phyloP scores from a whole-genome alignment of 768 basidiomycete species.

The Vararia minispora region DNA sequence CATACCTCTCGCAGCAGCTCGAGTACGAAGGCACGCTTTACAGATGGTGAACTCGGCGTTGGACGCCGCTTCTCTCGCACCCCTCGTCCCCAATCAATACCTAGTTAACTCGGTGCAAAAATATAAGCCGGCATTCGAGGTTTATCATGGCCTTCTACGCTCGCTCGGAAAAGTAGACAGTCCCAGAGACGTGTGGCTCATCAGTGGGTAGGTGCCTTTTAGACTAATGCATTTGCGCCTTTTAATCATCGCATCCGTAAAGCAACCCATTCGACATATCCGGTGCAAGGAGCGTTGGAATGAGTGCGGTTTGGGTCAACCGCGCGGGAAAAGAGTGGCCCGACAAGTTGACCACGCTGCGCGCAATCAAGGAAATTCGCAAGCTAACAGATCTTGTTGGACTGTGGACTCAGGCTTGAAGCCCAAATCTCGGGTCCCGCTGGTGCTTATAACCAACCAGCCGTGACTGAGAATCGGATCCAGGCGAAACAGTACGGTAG shows the following conservation, averaged over 20 bases:
- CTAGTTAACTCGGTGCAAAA: constrained; percentile 15
- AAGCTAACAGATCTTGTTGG: too few species aligned
- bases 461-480: too few species aligned
- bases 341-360: constrained; percentile 16
- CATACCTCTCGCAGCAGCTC: neutral
- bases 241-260: neutral
- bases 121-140: constrained; percentile 18
- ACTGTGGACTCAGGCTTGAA: too few species aligned
- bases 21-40: constrained; percentile 4
- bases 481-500: too few species aligned
- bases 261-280: constrained; percentile 24
- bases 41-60: constrained; percentile 19
- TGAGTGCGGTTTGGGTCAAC: constrained; percentile 21
- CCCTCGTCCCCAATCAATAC: constrained; percentile 3
- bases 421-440: too few species aligned
- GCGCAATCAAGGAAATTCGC: too few species aligned
- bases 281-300: constrained; percentile 17
- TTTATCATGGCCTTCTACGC: constrained; percentile 17
- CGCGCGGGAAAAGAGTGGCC: constrained; percentile 17
- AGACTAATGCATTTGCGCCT: neutral
- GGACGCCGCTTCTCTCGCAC: constrained; percentile 1
- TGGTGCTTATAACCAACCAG: too few species aligned
- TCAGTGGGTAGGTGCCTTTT: constrained; percentile 19
- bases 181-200: constrained; percentile 17
- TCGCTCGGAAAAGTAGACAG: constrained; percentile 9